Percentiles rank a stretch among this genome's conserved stretches.
phyloP scores from a whole-genome alignment of 2,329 filamentous ascomycete species.

The Huntiella decipiens region DNA sequence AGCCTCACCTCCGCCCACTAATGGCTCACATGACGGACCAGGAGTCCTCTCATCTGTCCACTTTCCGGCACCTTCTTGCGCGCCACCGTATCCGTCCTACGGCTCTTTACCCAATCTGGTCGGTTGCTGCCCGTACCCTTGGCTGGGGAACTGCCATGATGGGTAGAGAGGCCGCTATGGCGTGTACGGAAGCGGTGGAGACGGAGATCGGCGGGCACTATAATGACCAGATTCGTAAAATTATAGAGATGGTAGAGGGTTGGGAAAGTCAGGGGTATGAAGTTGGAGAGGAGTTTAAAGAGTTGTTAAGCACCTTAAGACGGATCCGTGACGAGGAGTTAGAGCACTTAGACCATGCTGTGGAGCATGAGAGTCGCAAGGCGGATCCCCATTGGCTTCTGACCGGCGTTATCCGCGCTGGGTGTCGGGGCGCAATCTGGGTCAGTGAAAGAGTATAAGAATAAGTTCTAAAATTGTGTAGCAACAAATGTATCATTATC shows the following conservation, averaged over 20 bases:
- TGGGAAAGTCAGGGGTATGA: constrained; percentile 64
- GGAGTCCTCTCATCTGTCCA: constrained; percentile 69
- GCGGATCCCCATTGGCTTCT: constrained; percentile 79
- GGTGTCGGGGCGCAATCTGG: constrained; percentile 85
- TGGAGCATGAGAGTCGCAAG: constrained; percentile 80
- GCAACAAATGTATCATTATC: too few relatives aligned
- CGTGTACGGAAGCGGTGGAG: constrained; percentile 94
- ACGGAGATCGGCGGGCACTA: constrained; percentile 96
- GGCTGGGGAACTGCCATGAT: constrained; percentile 81
- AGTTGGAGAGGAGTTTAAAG: constrained; percentile 56
- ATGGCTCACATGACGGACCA: constrained; percentile 99
- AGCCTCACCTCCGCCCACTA: constrained; percentile 73
- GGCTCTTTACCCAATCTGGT: constrained; percentile 82
- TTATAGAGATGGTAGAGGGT: constrained; percentile 63
- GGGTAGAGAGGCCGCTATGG: constrained; percentile 91
- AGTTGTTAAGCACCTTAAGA: constrained; percentile 54
- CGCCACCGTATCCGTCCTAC: constrained; percentile 84
- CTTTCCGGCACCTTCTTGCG: constrained; percentile 67
- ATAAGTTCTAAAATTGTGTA: too few relatives aligned
- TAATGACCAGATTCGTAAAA: constrained; percentile 67
- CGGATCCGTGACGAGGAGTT: constrained; percentile 87
- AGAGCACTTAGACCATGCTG: constrained; percentile 88
- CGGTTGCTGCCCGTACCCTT: constrained; percentile 55
- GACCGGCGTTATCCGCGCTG: constrained; percentile 71
- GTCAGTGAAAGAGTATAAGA: constrained; percentile 53